Base-by-base conservation (phyloP, 2,329 filamentous ascomycete species). In the Aspergillus fischeri region DNA sequence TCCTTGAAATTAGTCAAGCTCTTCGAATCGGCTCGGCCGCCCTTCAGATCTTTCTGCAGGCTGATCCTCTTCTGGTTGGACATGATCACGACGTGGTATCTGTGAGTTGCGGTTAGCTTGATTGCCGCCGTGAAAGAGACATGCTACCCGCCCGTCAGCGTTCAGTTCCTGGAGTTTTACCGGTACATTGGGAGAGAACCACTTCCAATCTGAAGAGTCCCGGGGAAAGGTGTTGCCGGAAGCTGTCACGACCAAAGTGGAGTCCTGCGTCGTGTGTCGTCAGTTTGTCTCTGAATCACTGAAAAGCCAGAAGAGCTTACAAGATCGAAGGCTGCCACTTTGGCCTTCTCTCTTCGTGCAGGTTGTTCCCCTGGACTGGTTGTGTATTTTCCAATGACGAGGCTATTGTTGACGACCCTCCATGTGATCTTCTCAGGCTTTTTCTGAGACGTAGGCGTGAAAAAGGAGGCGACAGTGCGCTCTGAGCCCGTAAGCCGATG, bases 21-120 rank as follows among this genome's bases (percentile, higher is more conserved):
- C 57, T 87, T 87, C 58, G 86, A 86, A 66, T 86, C 82, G 29
- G 76, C 78, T 64, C 89, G 90, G 4, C 88, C 83, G 2, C 80
- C 78, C 66, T 92, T 94, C n/a, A 86, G 77, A 53, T 91, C 85
- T 20, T 84, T 82, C 61, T 89, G 89, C 2, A 97, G 78, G 17
- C 83, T 88, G 48, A 99, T 80, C 14, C 89, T 91, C 51, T 82
- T 92, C 74, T 99, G 94, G 72, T 99, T 99, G 60, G 90, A 95
- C 51, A 99, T 76, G 50, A 97, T 84, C 20, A 91, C 83, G 11
- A 97, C 75, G 49, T 83, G 83, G 73, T 90, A 95, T 29, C 89
- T 90, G 65, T 11, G 21, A 38, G 21, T 35, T 8, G 49, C 61
- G 25, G 48, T 5, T 2, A 44, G 41, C n/a, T 24, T 3, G 21